Conservation (phyloP, 108 stramenopile genomes). For the Nitzschia putrida region DNA sequence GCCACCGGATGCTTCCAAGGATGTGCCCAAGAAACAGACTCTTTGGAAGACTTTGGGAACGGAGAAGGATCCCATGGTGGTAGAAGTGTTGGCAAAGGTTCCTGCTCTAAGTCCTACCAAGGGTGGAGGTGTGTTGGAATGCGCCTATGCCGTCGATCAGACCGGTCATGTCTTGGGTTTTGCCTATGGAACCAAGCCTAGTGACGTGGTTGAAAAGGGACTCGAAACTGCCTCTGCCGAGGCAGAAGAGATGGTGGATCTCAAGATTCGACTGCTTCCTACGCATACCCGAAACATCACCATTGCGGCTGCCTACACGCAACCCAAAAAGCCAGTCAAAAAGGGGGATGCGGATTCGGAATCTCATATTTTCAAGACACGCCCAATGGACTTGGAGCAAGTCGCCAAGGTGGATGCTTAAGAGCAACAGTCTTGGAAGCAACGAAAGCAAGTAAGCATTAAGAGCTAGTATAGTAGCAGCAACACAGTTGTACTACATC, state of each 20-base stretch:
- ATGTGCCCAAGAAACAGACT: neutral
- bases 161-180: conserved; percentile 71
- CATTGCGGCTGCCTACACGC: conserved; percentile 35
- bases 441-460: neutral
- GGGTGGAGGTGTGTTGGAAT: conserved; percentile 52
- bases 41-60: conserved; percentile 44
- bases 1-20: neutral
- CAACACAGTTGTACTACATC: too few relatives aligned
- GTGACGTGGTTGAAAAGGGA: conserved; percentile 11
- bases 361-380: conserved; percentile 35
- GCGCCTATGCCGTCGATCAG: conserved; percentile 83
- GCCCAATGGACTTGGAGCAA: conserved; percentile 16
- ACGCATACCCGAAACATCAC: conserved; percentile 14
- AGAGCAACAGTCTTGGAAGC: neutral
- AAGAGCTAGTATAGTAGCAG: too few relatives aligned
- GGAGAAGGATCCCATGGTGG: conserved; percentile 54
- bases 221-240: neutral
- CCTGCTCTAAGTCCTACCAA: conserved; percentile 42
- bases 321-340: neutral
- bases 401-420: neutral
- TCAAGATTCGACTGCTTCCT: conserved; percentile 25
- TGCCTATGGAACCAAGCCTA: conserved; percentile 51
- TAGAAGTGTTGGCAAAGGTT: conserved; percentile 44
- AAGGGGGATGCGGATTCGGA: conserved; percentile 2
- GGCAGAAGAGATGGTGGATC: conserved; percentile 12